Conservation (phyloP, 495 filamentous ascomycete species). For the Penicillium angulare region DNA sequence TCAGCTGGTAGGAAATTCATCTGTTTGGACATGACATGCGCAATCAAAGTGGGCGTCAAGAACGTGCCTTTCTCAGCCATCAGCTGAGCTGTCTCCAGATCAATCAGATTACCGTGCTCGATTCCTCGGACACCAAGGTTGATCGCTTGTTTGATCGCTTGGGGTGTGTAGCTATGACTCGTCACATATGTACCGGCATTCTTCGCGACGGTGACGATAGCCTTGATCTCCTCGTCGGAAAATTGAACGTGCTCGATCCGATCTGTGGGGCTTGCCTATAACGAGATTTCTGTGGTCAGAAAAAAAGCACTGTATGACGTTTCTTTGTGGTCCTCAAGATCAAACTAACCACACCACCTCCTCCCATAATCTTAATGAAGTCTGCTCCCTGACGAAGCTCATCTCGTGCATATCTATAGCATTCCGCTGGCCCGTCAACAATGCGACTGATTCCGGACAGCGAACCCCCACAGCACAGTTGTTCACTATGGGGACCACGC, state of each 20-base stretch:
- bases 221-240: slow-evolving; percentile 50
- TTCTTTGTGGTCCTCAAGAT: background rate
- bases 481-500: slow-evolving; percentile 26
- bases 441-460: slow-evolving; percentile 33
- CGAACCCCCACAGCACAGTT: slow-evolving; percentile 40
- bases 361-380: slow-evolving; percentile 59
- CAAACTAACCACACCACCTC: slow-evolving; percentile 44
- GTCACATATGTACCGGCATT: slow-evolving; percentile 52
- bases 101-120: slow-evolving; percentile 56
- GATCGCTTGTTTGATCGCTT: slow-evolving; percentile 50
- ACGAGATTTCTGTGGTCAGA: background rate
- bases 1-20: slow-evolving; percentile 39
- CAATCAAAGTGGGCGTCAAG: slow-evolving; percentile 53
- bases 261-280: slow-evolving; percentile 42
- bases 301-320: background rate
- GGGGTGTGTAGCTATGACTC: slow-evolving; percentile 51
- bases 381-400: slow-evolving; percentile 51
- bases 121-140: slow-evolving; percentile 54
- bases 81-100: slow-evolving; percentile 45
- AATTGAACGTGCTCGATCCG: slow-evolving; percentile 50
- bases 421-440: slow-evolving; percentile 49
- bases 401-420: slow-evolving; percentile 46
- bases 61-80: slow-evolving; percentile 44
- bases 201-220: slow-evolving; percentile 44
- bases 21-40: slow-evolving; percentile 47